Percentiles rank a stretch among this genome's conserved stretches.
Evolutionary conservation across 129 eudicot species (phyloP).

Genomic region (Tagetes erecta): DNA sequence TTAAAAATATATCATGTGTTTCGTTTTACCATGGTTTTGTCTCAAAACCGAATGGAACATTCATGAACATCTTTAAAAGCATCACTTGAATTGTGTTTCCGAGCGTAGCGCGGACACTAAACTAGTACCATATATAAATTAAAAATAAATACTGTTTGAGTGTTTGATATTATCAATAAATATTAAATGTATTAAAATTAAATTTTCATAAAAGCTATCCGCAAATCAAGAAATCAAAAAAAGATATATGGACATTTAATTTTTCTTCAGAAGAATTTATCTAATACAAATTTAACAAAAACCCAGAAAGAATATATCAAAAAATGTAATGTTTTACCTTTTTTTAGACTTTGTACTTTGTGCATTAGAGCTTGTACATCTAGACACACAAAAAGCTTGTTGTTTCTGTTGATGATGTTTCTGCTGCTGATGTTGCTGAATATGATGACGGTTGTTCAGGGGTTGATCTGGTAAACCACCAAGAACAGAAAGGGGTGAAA

Average conservation of each 20-base stretch:
- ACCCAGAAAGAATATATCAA: conserved; percentile 9
- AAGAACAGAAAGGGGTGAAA: conserved; percentile 70
- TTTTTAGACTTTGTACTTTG: conserved; percentile 64
- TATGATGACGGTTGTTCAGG: conserved; percentile 24
- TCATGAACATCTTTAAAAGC: too few relatives aligned
- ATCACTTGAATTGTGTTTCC: too few relatives aligned
- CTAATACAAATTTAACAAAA: conserved; percentile 21
- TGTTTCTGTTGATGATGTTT: conserved; percentile 43
- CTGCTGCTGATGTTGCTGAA: conserved; percentile 23
- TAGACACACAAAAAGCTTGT: conserved; percentile 48
- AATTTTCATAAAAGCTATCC: too few relatives aligned
- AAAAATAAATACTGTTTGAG: too few relatives aligned
- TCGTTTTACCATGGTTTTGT: too few relatives aligned
- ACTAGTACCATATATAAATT: too few relatives aligned
- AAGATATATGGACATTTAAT: neutral
- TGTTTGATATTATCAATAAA: too few relatives aligned
- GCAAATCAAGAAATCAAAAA: neutral
- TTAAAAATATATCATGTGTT: neutral
- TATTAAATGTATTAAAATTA: too few relatives aligned
- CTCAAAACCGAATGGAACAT: too few relatives aligned
- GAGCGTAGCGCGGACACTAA: too few relatives aligned
- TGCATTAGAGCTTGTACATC: conserved; percentile 37
- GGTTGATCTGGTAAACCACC: conserved; percentile 64
- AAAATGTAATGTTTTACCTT: conserved; percentile 50
- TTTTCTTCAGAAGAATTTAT: neutral